phyloP scores from a whole-genome alignment of 768 basidiomycete genomes.

The Psilocybe tampanensis region DNA sequence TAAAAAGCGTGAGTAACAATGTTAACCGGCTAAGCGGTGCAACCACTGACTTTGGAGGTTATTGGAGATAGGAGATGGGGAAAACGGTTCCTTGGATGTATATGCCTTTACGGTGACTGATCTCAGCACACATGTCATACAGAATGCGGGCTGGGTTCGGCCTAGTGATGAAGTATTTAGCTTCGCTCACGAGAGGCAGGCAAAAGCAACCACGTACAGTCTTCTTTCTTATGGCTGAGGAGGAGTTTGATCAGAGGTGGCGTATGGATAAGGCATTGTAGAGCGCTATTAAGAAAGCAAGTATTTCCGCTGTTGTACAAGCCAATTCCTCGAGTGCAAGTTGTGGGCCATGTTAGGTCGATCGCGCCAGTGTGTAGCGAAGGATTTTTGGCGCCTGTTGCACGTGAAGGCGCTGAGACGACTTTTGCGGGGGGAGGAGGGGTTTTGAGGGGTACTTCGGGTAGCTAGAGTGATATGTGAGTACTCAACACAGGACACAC shows the following conservation, averaged over 20 bases:
- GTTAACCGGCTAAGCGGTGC: background rate
- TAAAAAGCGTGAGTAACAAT: slow-evolving; percentile 8
- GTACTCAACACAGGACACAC: background rate
- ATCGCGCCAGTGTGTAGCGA: slow-evolving; percentile 56
- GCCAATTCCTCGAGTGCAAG: slow-evolving; percentile 55
- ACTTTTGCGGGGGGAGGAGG: slow-evolving; percentile 30
- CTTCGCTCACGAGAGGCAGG: slow-evolving; percentile 6
- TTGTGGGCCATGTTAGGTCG: slow-evolving; percentile 64
- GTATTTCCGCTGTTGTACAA: slow-evolving; percentile 90
- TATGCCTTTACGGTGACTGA: slow-evolving; percentile 59
- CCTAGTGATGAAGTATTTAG: slow-evolving; percentile 28
- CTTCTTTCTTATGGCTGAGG: slow-evolving; percentile 48
- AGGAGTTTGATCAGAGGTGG: slow-evolving; percentile 78
- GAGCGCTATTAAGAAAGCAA: slow-evolving; percentile 93
- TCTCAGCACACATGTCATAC: slow-evolving; percentile 78
- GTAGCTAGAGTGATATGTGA: slow-evolving; percentile 16
- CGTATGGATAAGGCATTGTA: slow-evolving; percentile 94
- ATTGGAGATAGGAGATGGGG: slow-evolving; percentile 64
- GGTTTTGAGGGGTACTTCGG: slow-evolving; percentile 23
- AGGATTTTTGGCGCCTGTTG: slow-evolving; percentile 31
- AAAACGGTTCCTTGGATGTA: slow-evolving; percentile 44
- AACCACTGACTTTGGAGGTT: slow-evolving; percentile 66
- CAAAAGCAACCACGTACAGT: slow-evolving; percentile 55
- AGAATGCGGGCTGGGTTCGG: slow-evolving; percentile 57
- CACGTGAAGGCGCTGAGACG: slow-evolving; percentile 19